Evolutionary conservation across 2,329 filamentous ascomycete species (phyloP).

Genomic region (Aureobasidium sp.): DNA sequence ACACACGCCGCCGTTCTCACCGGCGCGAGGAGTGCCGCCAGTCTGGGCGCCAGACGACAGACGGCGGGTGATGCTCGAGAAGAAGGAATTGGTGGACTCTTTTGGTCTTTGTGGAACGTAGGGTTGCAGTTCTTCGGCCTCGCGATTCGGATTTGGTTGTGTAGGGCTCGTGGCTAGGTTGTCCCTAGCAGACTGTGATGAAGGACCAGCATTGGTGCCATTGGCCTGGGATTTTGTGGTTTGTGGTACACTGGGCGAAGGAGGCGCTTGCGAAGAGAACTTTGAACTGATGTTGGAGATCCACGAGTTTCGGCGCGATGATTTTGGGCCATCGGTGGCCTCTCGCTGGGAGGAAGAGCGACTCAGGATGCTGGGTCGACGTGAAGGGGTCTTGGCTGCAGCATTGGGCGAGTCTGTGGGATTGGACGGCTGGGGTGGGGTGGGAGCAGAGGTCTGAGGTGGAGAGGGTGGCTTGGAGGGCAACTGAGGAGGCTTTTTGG

Average conservation of each 20-base stretch:
- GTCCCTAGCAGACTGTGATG: conserved; percentile 29
- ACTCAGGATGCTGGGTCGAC: conserved; percentile 37
- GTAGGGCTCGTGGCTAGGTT: conserved; percentile 41
- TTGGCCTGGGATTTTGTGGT: conserved; percentile 22
- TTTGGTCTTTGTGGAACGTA: conserved; percentile 71
- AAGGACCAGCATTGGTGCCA: conserved; percentile 23
- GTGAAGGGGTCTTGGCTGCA: conserved; percentile 20
- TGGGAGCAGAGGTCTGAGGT: not conserved
- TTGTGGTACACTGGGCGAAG: conserved; percentile 23
- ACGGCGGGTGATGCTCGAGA: conserved; percentile 74
- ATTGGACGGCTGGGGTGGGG: conserved; percentile 11
- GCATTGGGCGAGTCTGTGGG: conserved; percentile 21
- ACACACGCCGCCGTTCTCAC: conserved; percentile 62
- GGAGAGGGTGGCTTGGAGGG: not conserved
- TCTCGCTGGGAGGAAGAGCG: conserved; percentile 35
- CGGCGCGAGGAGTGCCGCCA: conserved; percentile 44
- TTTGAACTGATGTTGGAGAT: conserved; percentile 89
- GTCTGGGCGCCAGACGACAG: conserved; percentile 56
- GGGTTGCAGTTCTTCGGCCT: conserved; percentile 42
- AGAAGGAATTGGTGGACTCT: conserved; percentile 59
- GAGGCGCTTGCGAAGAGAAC: conserved; percentile 52
- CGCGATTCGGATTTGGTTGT: conserved; percentile 47
- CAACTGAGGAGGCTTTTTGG: not conserved
- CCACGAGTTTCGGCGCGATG: conserved; percentile 68
- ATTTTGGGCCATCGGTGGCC: conserved; percentile 23